Evolutionary conservation across 129 eudicot genomes (phyloP).

Genomic region (Centaurea solstitialis): DNA sequence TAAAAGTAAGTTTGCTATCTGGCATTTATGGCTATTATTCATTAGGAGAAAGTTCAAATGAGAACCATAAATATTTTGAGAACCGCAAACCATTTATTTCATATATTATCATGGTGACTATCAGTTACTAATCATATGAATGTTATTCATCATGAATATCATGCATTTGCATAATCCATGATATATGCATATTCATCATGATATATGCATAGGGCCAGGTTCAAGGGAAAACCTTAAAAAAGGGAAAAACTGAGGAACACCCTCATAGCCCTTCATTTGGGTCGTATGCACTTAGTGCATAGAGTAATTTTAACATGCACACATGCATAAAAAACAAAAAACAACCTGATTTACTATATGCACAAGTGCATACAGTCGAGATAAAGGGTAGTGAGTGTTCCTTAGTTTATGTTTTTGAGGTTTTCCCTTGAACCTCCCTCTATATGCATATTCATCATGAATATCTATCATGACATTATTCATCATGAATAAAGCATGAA

Average conservation of each 20-base stretch:
- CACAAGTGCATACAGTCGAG: too few species aligned
- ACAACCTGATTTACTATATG: too few species aligned
- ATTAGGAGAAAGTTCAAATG: neutral
- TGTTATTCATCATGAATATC: neutral
- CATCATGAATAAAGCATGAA: neutral
- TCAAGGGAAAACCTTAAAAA: too few species aligned
- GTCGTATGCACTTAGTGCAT: too few species aligned
- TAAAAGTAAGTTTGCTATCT: slow-evolving; percentile 52
- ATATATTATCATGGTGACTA: neutral
- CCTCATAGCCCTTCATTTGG: too few species aligned
- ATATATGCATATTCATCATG: neutral
- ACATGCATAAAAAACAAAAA: too few species aligned
- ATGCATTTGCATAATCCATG: neutral
- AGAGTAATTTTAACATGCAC: too few species aligned
- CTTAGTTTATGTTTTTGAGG: too few species aligned
- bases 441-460: neutral
- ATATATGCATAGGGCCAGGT: neutral
- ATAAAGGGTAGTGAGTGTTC: too few species aligned
- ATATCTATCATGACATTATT: neutral
- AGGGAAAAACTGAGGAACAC: too few species aligned
- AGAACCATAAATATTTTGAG: neutral
- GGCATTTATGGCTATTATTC: neutral
- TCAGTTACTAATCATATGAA: neutral
- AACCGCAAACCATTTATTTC: neutral
- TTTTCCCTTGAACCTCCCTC: too few species aligned